Percentiles rank a stretch among this genome's conserved stretches.
Evolutionary conservation across 768 basidiomycete species (phyloP).

Genomic region (Phlegmacium glaucopus): DNA sequence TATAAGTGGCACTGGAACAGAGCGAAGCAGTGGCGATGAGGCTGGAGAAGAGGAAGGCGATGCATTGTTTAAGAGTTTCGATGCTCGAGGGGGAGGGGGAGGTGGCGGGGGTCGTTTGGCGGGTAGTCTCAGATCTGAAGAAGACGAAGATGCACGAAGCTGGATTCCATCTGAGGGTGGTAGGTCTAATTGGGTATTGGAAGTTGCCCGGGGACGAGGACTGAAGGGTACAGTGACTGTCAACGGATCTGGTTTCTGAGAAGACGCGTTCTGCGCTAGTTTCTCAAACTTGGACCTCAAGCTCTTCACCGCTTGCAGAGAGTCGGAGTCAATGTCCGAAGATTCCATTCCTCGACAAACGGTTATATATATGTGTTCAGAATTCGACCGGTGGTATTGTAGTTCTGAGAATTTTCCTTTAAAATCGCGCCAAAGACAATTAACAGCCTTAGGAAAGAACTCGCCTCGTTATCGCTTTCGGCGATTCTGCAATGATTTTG

Average conservation of each 20-base stretch:
- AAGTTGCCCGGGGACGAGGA: constrained; percentile 39
- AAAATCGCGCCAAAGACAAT: too few species aligned
- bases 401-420: too few species aligned
- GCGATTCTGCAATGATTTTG: too few species aligned
- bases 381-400: too few species aligned
- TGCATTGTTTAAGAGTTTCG: constrained; percentile 31
- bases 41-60: constrained; percentile 38
- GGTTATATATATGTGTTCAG: too few species aligned
- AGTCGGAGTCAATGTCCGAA: constrained; percentile 48
- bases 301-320: constrained; percentile 63
- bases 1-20: constrained; percentile 38
- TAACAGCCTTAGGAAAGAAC: too few species aligned
- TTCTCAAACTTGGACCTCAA: constrained; percentile 71
- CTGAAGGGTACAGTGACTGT: constrained; percentile 27
- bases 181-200: constrained; percentile 28
- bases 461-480: too few species aligned
- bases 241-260: constrained; percentile 16
- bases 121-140: constrained; percentile 47
- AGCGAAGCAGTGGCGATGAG: constrained; percentile 50
- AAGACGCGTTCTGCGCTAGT: constrained; percentile 43
- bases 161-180: constrained; percentile 21
- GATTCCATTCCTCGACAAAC: not conserved
- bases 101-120: constrained; percentile 56
- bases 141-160: constrained; percentile 47
- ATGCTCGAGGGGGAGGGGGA: constrained; percentile 44